Evolutionary conservation across 164 flowering plant species (phyloP), one percentile per base, ranked within the genome.

Genomic region (Buxus sempervirens): DNA sequence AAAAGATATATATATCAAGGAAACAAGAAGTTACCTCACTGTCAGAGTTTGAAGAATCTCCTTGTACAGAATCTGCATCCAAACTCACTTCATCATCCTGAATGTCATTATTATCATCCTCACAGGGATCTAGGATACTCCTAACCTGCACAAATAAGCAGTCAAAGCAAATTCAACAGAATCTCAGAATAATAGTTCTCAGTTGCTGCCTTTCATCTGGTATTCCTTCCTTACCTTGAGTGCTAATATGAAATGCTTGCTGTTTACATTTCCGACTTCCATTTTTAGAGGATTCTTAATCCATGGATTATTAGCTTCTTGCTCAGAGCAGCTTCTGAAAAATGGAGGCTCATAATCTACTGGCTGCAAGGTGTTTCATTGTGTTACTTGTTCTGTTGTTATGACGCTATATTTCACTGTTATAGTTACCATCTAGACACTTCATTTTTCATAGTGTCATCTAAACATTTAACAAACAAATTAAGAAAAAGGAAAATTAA

Each of bases 221-320:
- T 48, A 54, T 54, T 42, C 25, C 24, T 23, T 7, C 3, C 60
- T 70, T 76, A 90, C 98, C 93, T 89, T 94, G 7, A 94, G 86
- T 72, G 96, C 88, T 67, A 94, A 70, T 25, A 88, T 83, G 54
- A 91, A 76, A 80, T 90, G 96, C 84, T 94, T 94, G 91, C 98
- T 94, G 80, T 94, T 90, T 25, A 94, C 97, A 72, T 91, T 84
- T 16, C 96, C 98, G 76, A 91, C 93, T 75, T 91, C 93, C 97
- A 94, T 82, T 74, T 80, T 86, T 71, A 94, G 70, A 51, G 97
- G 98, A 64, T 69, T 85, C 76, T 82, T 90, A 0, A 69, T 77
- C 98, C 97, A 91, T 48, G 82, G 57, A 76, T 85, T 79, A 59
- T 76, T 83, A 63, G 85, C 84, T 79, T 95, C 97, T 82, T 86